phyloP scores from a whole-genome alignment of 1,139 yeast species.

The Candida labiduridarum region DNA sequence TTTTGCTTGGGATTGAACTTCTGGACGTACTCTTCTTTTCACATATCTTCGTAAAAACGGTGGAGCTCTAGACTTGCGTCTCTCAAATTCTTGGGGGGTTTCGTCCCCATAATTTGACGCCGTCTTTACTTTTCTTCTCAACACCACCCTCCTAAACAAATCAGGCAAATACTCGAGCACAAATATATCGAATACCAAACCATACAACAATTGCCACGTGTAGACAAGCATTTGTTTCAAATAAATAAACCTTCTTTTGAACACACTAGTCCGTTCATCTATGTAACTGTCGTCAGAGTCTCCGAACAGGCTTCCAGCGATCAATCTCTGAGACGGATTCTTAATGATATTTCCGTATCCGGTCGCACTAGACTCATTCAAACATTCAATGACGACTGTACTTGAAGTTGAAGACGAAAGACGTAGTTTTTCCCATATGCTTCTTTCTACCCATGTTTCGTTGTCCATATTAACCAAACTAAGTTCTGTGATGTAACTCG shows the following conservation, averaged over 20 bases:
- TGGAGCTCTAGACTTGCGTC: conserved; percentile 26
- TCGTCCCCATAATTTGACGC: conserved; percentile 16
- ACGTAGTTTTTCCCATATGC: conserved; percentile 26
- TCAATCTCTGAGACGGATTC: conserved; percentile 30
- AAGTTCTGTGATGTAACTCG: conserved; percentile 65
- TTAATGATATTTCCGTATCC: conserved; percentile 40
- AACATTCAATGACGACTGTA: conserved; percentile 16
- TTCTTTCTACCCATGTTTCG: conserved; percentile 62
- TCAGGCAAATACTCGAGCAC: conserved; percentile 11
- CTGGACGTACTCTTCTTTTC: conserved; percentile 14
- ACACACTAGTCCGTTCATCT: conserved; percentile 21
- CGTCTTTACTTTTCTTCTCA: conserved; percentile 2
- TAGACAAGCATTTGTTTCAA: conserved; percentile 22
- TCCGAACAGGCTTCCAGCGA: conserved; percentile 20
- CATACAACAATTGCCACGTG: conserved; percentile 28
- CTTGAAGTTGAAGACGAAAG: neutral
- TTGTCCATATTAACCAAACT: conserved; percentile 49
- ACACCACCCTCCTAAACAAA: conserved; percentile 4
- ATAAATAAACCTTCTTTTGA: conserved; percentile 24
- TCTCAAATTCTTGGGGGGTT: conserved; percentile 24
- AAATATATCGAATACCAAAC: conserved; percentile 20
- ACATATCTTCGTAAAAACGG: conserved; percentile 26
- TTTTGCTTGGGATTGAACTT: conserved; percentile 1
- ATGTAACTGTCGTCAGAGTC: conserved; percentile 13
- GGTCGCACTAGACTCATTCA: conserved; percentile 20